Evolutionary conservation across 495 filamentous ascomycete species (phyloP).

Genomic region (Chlorociboria aeruginascens): DNA sequence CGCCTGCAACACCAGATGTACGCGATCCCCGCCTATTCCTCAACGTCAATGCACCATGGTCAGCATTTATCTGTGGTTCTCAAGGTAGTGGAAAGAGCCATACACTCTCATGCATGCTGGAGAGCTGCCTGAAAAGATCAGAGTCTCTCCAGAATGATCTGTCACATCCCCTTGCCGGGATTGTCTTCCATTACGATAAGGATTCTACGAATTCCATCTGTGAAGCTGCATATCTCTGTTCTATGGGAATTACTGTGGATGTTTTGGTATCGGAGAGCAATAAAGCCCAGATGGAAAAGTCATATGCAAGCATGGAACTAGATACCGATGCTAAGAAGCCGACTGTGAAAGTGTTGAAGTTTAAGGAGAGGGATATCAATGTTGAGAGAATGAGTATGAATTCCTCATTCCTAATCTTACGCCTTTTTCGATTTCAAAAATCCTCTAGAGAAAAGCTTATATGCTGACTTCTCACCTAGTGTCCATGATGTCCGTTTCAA

Average conservation of each 20-base stretch:
- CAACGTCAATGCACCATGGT: slow-evolving; percentile 56
- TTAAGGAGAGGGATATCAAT: slow-evolving; percentile 48
- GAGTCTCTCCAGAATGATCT: slow-evolving; percentile 21
- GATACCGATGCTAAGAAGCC: slow-evolving; percentile 21
- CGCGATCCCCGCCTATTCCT: slow-evolving; percentile 45
- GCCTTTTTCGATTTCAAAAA: too few relatives aligned
- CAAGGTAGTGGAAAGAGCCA: slow-evolving; percentile 72
- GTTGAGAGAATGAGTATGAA: slow-evolving; percentile 38
- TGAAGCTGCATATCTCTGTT: slow-evolving; percentile 57
- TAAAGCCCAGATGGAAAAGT: neutral
- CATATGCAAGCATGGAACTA: neutral
- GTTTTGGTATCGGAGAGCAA: slow-evolving; percentile 41
- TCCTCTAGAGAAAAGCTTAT: too few relatives aligned
- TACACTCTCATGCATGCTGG: slow-evolving; percentile 57
- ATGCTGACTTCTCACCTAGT: slow-evolving; percentile 58
- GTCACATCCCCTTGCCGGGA: slow-evolving; percentile 40
- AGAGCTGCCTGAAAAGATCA: slow-evolving; percentile 42
- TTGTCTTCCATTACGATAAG: slow-evolving; percentile 60
- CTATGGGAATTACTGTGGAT: slow-evolving; percentile 40
- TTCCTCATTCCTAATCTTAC: too few relatives aligned
- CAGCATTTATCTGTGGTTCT: slow-evolving; percentile 63
- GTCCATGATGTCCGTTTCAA: slow-evolving; percentile 41
- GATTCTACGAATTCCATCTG: slow-evolving; percentile 45
- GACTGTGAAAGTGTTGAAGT: slow-evolving; percentile 38
- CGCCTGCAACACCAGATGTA: too few relatives aligned